phyloP scores from a whole-genome alignment of 371 early-diverging fungal genomes.

The Fennellomyces sp. region DNA sequence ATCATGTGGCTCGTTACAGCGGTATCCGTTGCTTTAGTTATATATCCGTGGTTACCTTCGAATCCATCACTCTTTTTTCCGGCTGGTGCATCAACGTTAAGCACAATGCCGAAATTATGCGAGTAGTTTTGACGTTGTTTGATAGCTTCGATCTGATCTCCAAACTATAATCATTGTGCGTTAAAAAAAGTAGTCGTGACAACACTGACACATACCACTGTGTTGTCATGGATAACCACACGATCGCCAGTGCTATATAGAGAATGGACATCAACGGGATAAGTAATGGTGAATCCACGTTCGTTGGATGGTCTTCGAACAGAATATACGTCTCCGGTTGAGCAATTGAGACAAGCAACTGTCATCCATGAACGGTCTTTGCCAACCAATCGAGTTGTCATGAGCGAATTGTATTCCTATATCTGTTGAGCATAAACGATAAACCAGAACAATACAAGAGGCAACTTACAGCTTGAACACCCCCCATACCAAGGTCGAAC shows the following conservation, averaged over 20 bases:
- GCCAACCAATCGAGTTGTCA: conserved; percentile 9
- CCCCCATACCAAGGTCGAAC: conserved; percentile 46
- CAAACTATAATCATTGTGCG: conserved; percentile 15
- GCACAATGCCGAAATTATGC: conserved; percentile 23
- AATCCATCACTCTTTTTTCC: neutral
- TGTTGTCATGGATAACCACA: conserved; percentile 19
- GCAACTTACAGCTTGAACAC: conserved; percentile 33
- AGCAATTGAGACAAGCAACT: conserved; percentile 37
- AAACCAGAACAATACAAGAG: conserved; percentile 7
- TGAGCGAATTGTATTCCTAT: conserved; percentile 18
- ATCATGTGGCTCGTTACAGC: neutral
- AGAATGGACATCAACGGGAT: conserved; percentile 12
- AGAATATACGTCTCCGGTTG: conserved; percentile 35
- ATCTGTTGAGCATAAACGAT: neutral
- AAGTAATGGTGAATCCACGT: neutral
- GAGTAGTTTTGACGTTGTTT: conserved; percentile 26
- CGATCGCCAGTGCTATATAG: conserved; percentile 19
- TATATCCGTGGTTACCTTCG: conserved; percentile 1
- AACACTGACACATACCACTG: conserved; percentile 9
- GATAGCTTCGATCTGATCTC: conserved; percentile 15
- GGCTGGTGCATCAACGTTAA: conserved; percentile 17
- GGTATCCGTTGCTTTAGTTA: neutral
- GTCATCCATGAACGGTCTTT: conserved; percentile 24
- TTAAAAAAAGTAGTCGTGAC: neutral
- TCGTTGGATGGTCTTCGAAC: conserved; percentile 11